Evolutionary conservation across 148 eudicot genomes (phyloP).

Genomic region (Cornus controversa): DNA sequence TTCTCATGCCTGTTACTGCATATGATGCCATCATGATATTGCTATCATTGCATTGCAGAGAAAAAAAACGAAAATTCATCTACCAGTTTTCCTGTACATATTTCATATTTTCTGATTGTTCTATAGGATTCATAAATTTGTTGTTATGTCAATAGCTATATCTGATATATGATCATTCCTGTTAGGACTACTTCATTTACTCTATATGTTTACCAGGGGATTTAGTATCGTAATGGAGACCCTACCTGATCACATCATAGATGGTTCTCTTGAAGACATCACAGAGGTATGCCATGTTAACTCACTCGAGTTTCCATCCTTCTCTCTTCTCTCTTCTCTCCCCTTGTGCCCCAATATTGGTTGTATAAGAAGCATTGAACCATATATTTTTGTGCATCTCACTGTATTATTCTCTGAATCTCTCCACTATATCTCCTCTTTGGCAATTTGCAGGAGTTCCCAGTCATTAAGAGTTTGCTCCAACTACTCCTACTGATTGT

Average conservation of each 20-base stretch:
- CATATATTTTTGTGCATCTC: neutral
- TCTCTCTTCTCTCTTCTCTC: neutral
- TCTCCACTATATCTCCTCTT: neutral
- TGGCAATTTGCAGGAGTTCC: conserved; percentile 11
- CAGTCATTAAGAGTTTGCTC: conserved; percentile 4
- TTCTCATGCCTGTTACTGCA: neutral
- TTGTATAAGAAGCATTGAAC: neutral
- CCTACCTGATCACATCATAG: neutral
- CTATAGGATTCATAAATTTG: neutral
- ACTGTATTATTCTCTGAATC: neutral
- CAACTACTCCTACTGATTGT: conserved; percentile 2
- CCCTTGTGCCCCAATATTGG: neutral
- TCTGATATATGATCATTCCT: neutral
- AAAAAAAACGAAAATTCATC: too few species aligned
- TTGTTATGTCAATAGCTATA: neutral
- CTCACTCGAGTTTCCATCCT: neutral
- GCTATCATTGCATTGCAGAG: too few species aligned
- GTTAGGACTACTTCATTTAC: neutral
- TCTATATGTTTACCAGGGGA: conserved; percentile 1
- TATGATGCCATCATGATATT: too few species aligned
- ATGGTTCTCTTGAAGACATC: conserved; percentile 7
- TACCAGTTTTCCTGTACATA: neutral
- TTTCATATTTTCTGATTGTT: neutral
- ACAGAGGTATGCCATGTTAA: neutral
- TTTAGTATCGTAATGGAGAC: neutral